Base-by-base conservation (phyloP, 2,329 filamentous ascomycete species). In the Aspergillus puulaauensis region DNA sequence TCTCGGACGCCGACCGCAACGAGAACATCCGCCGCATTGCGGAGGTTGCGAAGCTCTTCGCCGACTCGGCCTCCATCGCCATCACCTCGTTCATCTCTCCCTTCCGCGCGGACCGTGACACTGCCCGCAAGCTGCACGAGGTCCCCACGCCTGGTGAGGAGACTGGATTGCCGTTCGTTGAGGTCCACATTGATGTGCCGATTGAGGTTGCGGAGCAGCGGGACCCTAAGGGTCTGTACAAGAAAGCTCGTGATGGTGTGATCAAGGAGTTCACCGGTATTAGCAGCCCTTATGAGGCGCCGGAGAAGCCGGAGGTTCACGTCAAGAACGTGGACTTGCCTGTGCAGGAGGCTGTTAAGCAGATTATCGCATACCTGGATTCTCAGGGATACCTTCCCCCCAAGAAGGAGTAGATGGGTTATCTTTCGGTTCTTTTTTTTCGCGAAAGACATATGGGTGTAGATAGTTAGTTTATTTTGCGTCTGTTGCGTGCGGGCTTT, bases 241-340 rank as follows among this genome's bases (percentile, higher is more conserved):
- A 96, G 84, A 96, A 96, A 85, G 95, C 95, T 12, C 83, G 93
- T 45, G 88, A 90, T 52, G 95, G 95, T 45, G 87, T 96, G 75
- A 98, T 98, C 77, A 95, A 96, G 78, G 91, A 98, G 67, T 99
- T 99, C 74, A 99, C 95, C 1, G 95, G 95, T 56, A 91, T 98
- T 70, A 93, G 89, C 65, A 92, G 93, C 31, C 95, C 95, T 2
- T 99, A 99, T 74, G 95, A 99, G 84, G 90, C 86, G 61, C 95
- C 95, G 5, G 80, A 88, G 73, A 86, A 86, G 58, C 85, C 95
- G 1, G 95, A 99, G 81, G 90, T 99, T 66, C 88, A 89, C 66
- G 90, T 99, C 72, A 84, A 86, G 78, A 96, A 90, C 46, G 86
- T 91, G 70, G 83, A 93, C 81, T 85, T 87, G 70, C 89, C 86